Conservation (phyloP, 1,284 basidiomycete species). For the Meira nashicola region DNA sequence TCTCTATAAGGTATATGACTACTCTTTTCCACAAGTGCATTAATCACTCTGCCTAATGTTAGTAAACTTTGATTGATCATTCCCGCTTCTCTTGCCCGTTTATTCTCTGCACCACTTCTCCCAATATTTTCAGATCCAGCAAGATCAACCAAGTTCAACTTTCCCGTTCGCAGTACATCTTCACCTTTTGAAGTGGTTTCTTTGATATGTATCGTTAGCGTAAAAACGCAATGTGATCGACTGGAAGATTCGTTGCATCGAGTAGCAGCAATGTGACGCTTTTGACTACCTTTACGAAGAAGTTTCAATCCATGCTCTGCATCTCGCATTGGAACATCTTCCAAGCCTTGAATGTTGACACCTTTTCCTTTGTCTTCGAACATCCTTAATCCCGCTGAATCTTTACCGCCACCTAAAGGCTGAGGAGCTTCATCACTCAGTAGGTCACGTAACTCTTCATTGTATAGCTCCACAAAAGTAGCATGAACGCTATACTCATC, state of each 20-base stretch:
- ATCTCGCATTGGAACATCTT: slow-evolving; percentile 80
- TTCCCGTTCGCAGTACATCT: slow-evolving; percentile 85
- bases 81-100: slow-evolving; percentile 89
- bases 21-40: slow-evolving; percentile 86
- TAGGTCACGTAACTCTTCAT: slow-evolving; percentile 74
- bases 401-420: slow-evolving; percentile 50
- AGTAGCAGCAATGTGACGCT: slow-evolving; percentile 89
- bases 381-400: slow-evolving; percentile 66
- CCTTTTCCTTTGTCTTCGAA: slow-evolving; percentile 78
- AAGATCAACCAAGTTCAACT: slow-evolving; percentile 93
- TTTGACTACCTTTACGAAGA: slow-evolving; percentile 79
- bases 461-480: slow-evolving; percentile 96
- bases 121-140: slow-evolving; percentile 98
- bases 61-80: slow-evolving; percentile 98
- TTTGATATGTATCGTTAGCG: slow-evolving; percentile 87
- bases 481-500: slow-evolving; percentile 86
- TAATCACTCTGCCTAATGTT: slow-evolving; percentile 93
- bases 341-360: slow-evolving; percentile 87
- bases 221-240: slow-evolving; percentile 97
- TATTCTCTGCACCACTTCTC: slow-evolving; percentile 89
- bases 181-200: slow-evolving; percentile 71
- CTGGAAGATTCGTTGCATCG: slow-evolving; percentile 94
- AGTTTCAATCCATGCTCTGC: slow-evolving; percentile 78
- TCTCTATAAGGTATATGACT: slow-evolving; percentile 80
- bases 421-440: slow-evolving; percentile 62